Evolutionary conservation across 805 yeast species (phyloP).

Genomic region (Phaffomyces antillensis): DNA sequence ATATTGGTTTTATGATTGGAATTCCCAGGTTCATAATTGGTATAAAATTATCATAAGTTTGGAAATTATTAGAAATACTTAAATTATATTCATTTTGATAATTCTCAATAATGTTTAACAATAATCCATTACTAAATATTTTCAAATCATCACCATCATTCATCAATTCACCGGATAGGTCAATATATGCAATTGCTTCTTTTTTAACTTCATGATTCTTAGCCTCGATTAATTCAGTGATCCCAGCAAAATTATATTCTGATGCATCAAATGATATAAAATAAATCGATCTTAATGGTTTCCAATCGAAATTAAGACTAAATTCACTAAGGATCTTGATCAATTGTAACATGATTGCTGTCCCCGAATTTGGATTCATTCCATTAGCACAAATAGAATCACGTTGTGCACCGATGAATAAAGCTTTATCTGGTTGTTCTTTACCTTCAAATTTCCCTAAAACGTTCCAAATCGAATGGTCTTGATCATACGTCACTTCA

Average conservation of each 20-base stretch:
- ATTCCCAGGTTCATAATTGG: slow-evolving; percentile 63
- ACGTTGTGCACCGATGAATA: slow-evolving; percentile 77
- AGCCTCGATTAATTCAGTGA: slow-evolving; percentile 67
- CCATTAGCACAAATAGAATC: slow-evolving; percentile 79
- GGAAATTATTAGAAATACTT: slow-evolving; percentile 21
- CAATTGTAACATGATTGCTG: slow-evolving; percentile 63
- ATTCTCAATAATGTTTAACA: slow-evolving; percentile 32
- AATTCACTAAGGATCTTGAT: slow-evolving; percentile 60
- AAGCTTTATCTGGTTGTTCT: slow-evolving; percentile 67
- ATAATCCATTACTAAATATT: slow-evolving; percentile 58
- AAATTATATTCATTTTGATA: slow-evolving; percentile 22
- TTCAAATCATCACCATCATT: slow-evolving; percentile 40
- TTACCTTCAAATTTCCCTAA: slow-evolving; percentile 71
- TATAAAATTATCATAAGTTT: slow-evolving; percentile 52
- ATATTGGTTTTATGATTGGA: slow-evolving; percentile 59
- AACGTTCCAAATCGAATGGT: slow-evolving; percentile 73
- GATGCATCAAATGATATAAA: slow-evolving; percentile 82
- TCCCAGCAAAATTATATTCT: slow-evolving; percentile 75
- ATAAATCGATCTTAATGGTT: slow-evolving; percentile 73
- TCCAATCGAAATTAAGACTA: slow-evolving; percentile 64
- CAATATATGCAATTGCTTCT: slow-evolving; percentile 66
- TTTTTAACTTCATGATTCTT: slow-evolving; percentile 44
- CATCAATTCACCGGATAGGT: slow-evolving; percentile 55
- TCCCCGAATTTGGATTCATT: slow-evolving; percentile 62
- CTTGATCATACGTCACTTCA: slow-evolving; percentile 21